Base-by-base conservation (phyloP, 2,329 filamentous ascomycete species). In the Colletotrichum euphorbiae region DNA sequence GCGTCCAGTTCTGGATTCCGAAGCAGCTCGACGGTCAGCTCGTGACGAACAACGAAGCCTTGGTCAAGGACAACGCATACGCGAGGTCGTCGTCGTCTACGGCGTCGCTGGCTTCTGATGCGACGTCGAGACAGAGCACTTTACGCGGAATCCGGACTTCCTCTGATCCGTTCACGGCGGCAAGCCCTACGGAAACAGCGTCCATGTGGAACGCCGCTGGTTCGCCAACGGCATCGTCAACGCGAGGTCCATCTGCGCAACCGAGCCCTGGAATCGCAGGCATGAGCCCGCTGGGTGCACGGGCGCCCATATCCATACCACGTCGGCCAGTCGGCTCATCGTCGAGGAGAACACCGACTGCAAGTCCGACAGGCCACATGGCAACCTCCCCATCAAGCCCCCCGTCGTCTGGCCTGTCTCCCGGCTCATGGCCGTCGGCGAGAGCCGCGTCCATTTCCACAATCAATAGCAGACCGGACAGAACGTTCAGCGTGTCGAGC, bases 1-100 rank as follows among this genome's bases (percentile, higher is more conserved):
- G 73, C 8, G 60, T 78, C 9, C 77, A 78, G 17, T 73, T 78
- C 36, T 78, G 77, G 77, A 70, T 78, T 45, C 74, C 76, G 3
- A 77, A 76, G 42, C 64, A 70, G 38, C 64, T 74, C 0, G 72
- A 71, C 3, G 76, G 74, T 0, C 72, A 73, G 0, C 71, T 78
- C 0, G 72, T 78, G 17, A 77, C 60, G 4, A 69, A 60, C 42
- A 65, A 62, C 19, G 67, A 67, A 28, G 54, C 69, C 2, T 17
- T 17, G 6, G 55, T 61, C 12, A 57, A 50, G 45, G 43, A 66
- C 7, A 52, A 40, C 38, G 19, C 43, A 6, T 13, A 36, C 4
- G 42, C 40, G 17, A 55, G 55, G 24, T 56, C 21, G n/a, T 28
- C 63, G 12, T 50, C 19, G 21, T 52, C 63, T 3, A 15, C 33